Base-by-base conservation (phyloP, 306 rosid species). In the Purshia tridentata region DNA sequence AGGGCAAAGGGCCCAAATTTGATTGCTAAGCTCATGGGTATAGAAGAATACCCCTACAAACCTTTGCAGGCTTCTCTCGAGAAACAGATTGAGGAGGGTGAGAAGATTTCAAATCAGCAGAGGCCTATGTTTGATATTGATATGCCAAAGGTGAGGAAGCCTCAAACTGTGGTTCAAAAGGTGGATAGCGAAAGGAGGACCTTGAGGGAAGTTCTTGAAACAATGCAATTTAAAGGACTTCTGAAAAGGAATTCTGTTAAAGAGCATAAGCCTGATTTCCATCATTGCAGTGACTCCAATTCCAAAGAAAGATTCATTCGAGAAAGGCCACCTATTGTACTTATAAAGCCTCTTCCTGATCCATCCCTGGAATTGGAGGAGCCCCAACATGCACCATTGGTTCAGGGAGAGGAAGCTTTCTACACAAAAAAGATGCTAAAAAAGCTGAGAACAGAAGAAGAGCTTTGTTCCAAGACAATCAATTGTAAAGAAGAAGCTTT, bases 21-120 rank as follows among this genome's bases (percentile, higher is more conserved):
- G 77, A 87, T 91, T 70, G 96, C 98, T 63, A 95, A 81, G 92
- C 84, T 95, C 64, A 91, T 95, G 99, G 98, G 98, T 56, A 71
- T 95, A 23, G 97, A 88, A 84, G 89, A 83, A 65, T 75, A 67
- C 54, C 78, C 96, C 9, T 61, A 80, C 60, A 83, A 81, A 63
- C 58, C 87, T 79, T 66, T 78, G 60, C 84, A 77, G 67, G 41
- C 76, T 37, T 61, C 79, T 54, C 65, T 54, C 13, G 85, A 76
- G 70, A 88, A 82, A 74, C 82, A 76, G 73, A 45, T 69, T n/a
- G 88, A 82, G 46, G 56, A 57, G 49, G 86, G 76, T 77, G 79
- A 78, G 72, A 84, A 80, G 80, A 80, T 81, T 72, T 67, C 80
- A 48, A 79, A 80, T 65, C 91, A 84, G 56, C 82, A 40, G 81